Base-by-base conservation (phyloP, 2,329 filamentous ascomycete species). In the Microdochium nivale region DNA sequence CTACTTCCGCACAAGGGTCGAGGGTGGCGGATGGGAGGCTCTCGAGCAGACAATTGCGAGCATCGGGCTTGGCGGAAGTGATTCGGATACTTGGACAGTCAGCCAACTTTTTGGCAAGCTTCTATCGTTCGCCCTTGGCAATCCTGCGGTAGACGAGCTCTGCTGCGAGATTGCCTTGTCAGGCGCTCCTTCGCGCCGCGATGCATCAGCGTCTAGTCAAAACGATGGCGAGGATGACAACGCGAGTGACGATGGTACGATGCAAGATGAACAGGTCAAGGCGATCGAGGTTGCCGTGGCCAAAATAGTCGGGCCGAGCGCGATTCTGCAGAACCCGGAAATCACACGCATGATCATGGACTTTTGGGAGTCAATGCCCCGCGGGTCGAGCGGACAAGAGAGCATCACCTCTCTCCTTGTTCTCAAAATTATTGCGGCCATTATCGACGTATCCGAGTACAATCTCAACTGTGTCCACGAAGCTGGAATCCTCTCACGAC, bases 41-140 rank as follows among this genome's bases (percentile, higher is more conserved):
- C 67, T 96, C 51, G 85, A 94, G 62, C 81, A 88, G 62, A 81
- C 80, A 5, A 78, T 91, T 70, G 80, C 79, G 55, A 83, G 81
- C 65, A 83, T 84, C 66, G 81, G 86, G 32, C 70, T 83, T 50
- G 76, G 85, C 51, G 79, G 79, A 56, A 77, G 77, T 52, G 83
- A 88, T 56, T 76, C 83, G 46, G 88, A 95, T 60, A 68, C 78
- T 5, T 84, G 81, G 81, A 78, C 80, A 51, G 80, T 78, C 59
- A 81, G 78, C 59, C 86, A 91, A 66, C 76, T 95, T 3, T 95
- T 95, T 68, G 90, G 90, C 25, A 85, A 86, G 59, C 78, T 96
- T 9, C 76, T 96, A 49, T 81, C 88, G 4, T 92, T 95, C 69
- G 84, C 87, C 1, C 70, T 95, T 49, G 87, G 90, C 51, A 87